Percentiles rank a stretch among this genome's conserved stretches.
phyloP scores from a whole-genome alignment of 2,329 filamentous ascomycete genomes.

The Aspergillus proliferans region DNA sequence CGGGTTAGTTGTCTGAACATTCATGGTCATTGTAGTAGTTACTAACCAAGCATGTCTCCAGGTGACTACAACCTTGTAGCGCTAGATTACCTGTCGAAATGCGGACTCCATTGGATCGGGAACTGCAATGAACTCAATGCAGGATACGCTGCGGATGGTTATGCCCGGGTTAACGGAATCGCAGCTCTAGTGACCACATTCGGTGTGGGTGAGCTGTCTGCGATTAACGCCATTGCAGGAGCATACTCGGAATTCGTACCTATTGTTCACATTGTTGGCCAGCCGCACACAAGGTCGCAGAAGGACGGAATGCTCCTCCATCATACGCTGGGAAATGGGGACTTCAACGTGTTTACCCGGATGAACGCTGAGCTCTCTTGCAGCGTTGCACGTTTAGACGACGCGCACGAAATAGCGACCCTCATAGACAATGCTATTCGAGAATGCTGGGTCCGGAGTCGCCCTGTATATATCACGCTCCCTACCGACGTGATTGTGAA shows the following conservation, averaged over 20 bases:
- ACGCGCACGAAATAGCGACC: constrained; percentile 61
- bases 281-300: constrained; percentile 45
- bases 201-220: constrained; percentile 62
- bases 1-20: constrained; percentile 40
- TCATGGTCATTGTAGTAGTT: constrained; percentile 3
- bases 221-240: constrained; percentile 68
- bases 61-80: constrained; percentile 63
- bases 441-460: constrained; percentile 66
- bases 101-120: constrained; percentile 53
- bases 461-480: constrained; percentile 77
- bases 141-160: constrained; percentile 74
- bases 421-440: constrained; percentile 73
- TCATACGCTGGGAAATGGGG: constrained; percentile 68
- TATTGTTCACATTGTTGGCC: constrained; percentile 57
- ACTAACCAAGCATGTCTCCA: constrained; percentile 5
- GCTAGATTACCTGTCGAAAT: constrained; percentile 52
- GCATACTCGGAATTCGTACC: constrained; percentile 68
- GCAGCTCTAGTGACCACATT: constrained; percentile 68
- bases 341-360: constrained; percentile 75
- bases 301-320: constrained; percentile 47
- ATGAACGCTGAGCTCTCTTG: constrained; percentile 71
- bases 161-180: constrained; percentile 66
- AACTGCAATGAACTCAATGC: constrained; percentile 59
- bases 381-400: constrained; percentile 63
- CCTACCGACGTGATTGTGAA: constrained; percentile 73